phyloP scores from a whole-genome alignment of 192 early-diverging fungal genomes.

The Piromyces finnis region DNA sequence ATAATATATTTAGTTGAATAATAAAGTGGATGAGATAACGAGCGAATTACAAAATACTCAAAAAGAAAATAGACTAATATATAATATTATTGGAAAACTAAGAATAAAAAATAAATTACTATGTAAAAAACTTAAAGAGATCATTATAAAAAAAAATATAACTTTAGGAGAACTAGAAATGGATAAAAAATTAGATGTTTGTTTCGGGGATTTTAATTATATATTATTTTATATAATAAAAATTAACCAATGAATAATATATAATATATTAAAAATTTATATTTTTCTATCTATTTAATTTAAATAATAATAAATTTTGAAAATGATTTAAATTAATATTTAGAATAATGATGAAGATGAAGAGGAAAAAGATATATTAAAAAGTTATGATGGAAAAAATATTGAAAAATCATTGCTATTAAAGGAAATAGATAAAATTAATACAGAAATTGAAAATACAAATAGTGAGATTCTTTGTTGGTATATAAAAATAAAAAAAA shows the following conservation, averaged over 20 bases:
- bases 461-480: background rate
- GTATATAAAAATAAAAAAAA: background rate
- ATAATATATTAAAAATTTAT: too few relatives aligned
- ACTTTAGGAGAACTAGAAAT: background rate
- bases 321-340: too few relatives aligned
- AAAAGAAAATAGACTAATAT: background rate
- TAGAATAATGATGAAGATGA: background rate
- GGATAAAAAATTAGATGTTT: background rate
- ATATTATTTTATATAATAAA: background rate
- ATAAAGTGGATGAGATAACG: background rate
- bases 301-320: too few relatives aligned
- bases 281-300: too few relatives aligned
- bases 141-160: background rate
- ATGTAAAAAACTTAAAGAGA: background rate
- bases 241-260: too few relatives aligned
- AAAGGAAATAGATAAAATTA: too few relatives aligned
- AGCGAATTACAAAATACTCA: background rate
- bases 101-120: background rate
- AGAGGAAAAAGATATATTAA: background rate
- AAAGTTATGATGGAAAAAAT: background rate
- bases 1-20: background rate
- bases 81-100: background rate
- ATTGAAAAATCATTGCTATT: background rate
- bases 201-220: background rate
- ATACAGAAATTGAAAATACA: background rate